phyloP scores from a whole-genome alignment of 2,329 filamentous ascomycete species.

The Fusarium compactum region DNA sequence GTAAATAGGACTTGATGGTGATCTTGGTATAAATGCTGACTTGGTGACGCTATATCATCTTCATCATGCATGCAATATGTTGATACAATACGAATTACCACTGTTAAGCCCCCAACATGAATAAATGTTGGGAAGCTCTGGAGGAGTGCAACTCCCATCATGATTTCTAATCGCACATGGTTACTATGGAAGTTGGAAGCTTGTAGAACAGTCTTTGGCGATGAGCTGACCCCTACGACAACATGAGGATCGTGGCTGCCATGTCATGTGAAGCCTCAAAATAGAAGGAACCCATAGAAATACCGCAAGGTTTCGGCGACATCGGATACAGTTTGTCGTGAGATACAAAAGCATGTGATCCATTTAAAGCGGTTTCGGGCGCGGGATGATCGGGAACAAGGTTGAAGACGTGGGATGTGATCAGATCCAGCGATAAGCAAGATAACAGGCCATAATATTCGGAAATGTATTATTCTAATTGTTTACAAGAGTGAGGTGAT shows the following conservation, averaged over 20 bases:
- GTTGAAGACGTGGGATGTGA: constrained; percentile 32
- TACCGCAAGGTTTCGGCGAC: constrained; percentile 6
- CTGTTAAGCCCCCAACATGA: no score
- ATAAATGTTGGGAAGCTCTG: neutral
- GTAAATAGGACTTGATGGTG: no score
- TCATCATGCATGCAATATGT: neutral
- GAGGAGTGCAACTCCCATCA: neutral
- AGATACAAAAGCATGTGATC: neutral
- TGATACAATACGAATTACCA: neutral
- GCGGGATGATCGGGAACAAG: constrained; percentile 17
- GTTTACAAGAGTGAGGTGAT: neutral
- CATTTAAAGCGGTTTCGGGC: neutral
- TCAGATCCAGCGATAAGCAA: constrained; percentile 18
- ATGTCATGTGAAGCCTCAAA: constrained; percentile 18
- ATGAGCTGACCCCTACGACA: neutral
- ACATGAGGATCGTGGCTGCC: neutral
- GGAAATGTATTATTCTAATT: neutral
- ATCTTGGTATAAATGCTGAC: neutral
- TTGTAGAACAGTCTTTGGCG: neutral
- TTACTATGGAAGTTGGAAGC: neutral
- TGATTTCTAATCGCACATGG: neutral
- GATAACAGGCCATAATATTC: constrained; percentile 13
- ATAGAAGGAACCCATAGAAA: neutral
- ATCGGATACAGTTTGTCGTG: constrained; percentile 11
- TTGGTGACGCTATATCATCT: constrained; percentile 17